A percentile compares a stretch with the other conserved stretches of the same genome.
These are phyloP conservation scores for Eimeria brunetti DNA, from an alignment of 169 alveolate species.

Conservation along the genomic window DNA sequence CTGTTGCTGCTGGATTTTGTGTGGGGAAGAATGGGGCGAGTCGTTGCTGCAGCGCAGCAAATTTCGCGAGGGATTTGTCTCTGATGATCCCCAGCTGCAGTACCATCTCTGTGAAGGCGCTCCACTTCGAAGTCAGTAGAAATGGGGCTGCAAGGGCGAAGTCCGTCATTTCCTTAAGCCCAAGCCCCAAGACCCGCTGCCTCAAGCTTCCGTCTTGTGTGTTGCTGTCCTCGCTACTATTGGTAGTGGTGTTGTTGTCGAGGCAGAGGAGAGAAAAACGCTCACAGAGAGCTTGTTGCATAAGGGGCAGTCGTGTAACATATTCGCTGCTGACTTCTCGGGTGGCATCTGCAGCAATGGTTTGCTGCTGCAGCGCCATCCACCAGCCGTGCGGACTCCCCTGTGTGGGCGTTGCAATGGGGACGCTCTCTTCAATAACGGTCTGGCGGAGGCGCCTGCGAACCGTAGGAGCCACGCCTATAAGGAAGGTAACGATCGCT, in stretches of 20 bases:
- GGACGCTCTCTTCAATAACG: neutral
- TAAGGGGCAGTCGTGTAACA: constrained; percentile 5
- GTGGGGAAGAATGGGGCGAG: constrained; percentile 44
- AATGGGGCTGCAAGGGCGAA: constrained; percentile 49
- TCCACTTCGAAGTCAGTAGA: constrained; percentile 19
- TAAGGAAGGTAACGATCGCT: constrained; percentile 22
- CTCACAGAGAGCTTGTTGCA: constrained; percentile 22
- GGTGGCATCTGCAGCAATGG: constrained; percentile 47
- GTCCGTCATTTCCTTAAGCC: constrained; percentile 48
- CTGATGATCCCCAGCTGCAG: constrained; percentile 8
- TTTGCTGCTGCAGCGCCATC: constrained; percentile 19
- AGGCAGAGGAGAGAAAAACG: constrained; percentile 40
- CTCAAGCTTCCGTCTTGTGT: constrained; percentile 4
- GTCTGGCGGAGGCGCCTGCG: constrained; percentile 50
- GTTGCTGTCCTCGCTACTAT: neutral
- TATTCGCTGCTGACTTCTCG: constrained; percentile 42
- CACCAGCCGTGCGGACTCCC: constrained; percentile 22
- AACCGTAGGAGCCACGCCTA: constrained; percentile 34
- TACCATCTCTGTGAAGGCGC: constrained; percentile 51
- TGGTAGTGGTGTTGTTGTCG: neutral
- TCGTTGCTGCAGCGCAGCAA: constrained; percentile 1
- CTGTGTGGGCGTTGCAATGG: constrained; percentile 17
- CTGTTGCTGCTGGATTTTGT: neutral
- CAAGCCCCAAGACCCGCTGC: neutral
- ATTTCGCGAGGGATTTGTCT: neutral